Base-by-base conservation (phyloP, 2,329 filamentous ascomycete genomes). In the Penicillium sp. region DNA sequence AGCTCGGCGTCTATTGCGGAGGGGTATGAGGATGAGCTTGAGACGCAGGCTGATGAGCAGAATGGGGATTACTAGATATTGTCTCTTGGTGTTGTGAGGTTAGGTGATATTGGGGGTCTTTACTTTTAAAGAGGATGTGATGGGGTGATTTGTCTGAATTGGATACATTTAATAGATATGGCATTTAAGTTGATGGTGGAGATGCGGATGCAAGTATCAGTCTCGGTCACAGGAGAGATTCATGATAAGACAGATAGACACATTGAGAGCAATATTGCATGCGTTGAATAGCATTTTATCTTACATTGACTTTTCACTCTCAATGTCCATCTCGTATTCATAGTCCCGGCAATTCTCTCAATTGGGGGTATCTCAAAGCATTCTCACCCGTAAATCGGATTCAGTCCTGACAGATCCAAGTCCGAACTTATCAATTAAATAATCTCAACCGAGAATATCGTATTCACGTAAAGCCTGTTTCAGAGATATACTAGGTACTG, bases 21-120 rank as follows among this genome's bases (percentile, higher is more conserved):
- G 22, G 75, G 82, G 53, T 84, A 85, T 61, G 82, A 84, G 60
- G 88, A 89, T 72, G 88, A 90, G 77, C 85, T 89, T 70, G 85
- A 88, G 72, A 82, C 87, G 24, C 82, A 83, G 68, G 73, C 84
- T 26, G 85, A 88, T 5, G 61, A 64, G 15, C 64, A 69, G 45
- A 76, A 76, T 65, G 73, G 71, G 19, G 65, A 70, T 30, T 35
- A 37, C 5, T 56, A 53, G 22, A 22, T n/a, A 15, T 8, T 9
- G 19, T 51, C 1, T 17, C 6, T 57, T 12, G 30, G 30, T 47
- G 7, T 8, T n/a, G 9, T 10, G 40, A 19, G n/a, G 17, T n/a
- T 12, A 12, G 30, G 12, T 33, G 38, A 10, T 7, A 2, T 13
- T 15, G 22, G 40, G 4, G 19, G 42, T 17, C 12, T 24, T 15